Percentiles rank a stretch among this genome's conserved stretches.
Conservation (phyloP, 1,139 yeast genomes). For the Yamadazyma pseudoaaseri region DNA sequence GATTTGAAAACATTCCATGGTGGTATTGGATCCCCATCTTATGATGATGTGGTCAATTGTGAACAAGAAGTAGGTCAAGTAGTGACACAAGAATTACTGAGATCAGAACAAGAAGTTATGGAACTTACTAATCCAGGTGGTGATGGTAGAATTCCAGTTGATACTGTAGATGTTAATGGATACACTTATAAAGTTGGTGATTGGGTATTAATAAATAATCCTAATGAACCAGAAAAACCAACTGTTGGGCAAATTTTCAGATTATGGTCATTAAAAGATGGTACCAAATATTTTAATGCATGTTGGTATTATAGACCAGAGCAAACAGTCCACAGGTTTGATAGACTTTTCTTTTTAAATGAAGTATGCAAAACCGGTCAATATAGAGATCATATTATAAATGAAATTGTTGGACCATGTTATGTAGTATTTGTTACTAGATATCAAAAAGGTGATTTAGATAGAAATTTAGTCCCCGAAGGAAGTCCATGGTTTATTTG, state of each 20-base stretch:
- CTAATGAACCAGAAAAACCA: conserved; percentile 85
- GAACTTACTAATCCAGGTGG: conserved; percentile 62
- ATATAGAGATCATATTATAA: conserved; percentile 88
- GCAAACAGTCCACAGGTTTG: conserved; percentile 92
- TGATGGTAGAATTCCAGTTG: conserved; percentile 71
- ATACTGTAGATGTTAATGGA: conserved; percentile 69
- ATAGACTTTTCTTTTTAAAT: conserved; percentile 83
- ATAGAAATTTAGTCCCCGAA: conserved; percentile 55
- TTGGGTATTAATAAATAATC: conserved; percentile 87
- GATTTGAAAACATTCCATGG: conserved; percentile 67
- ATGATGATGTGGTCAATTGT: conserved; percentile 58
- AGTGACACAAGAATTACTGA: conserved; percentile 69
- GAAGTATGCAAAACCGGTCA: conserved; percentile 97
- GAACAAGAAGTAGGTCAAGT: conserved; percentile 61
- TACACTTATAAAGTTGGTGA: conserved; percentile 83
- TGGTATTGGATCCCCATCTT: conserved; percentile 56
- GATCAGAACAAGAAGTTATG: conserved; percentile 79
- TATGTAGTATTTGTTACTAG: conserved; percentile 93
- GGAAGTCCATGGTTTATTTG: conserved; percentile 90
- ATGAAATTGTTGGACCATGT: conserved; percentile 89
- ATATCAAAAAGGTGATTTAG: conserved; percentile 93
- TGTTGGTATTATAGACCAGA: conserved; percentile 99
- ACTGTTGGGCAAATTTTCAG: conserved; percentile 92
- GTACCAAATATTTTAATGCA: conserved; percentile 84
- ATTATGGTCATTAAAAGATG: conserved; percentile 85